Evolutionary conservation across 495 filamentous ascomycete genomes (phyloP).

Genomic region (Jackrogersella multiformis): DNA sequence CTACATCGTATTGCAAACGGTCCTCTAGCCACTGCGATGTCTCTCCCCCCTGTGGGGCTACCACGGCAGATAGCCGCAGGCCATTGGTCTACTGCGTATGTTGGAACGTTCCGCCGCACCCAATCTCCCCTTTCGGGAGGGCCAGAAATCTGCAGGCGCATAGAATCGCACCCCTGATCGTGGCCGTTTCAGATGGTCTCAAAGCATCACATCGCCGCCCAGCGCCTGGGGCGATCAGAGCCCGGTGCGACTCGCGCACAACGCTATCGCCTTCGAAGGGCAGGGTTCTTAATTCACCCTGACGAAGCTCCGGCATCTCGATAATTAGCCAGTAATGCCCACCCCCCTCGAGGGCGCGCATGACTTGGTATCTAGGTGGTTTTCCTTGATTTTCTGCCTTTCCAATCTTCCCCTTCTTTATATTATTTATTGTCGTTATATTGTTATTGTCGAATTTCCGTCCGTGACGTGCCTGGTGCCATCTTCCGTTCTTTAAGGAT

Average conservation of each 20-base stretch:
- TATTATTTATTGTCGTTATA: conserved; percentile 18
- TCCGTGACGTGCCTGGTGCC: conserved; percentile 40
- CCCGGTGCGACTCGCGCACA: conserved; percentile 10
- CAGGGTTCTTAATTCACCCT: conserved; percentile 20
- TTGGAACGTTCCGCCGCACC: conserved; percentile 20
- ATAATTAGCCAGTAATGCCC: conserved; percentile 38
- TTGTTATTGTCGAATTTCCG: conserved; percentile 20
- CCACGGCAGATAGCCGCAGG: conserved; percentile 26
- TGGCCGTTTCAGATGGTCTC: conserved; percentile 45
- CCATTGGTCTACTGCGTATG: conserved; percentile 31
- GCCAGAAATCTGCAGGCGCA: conserved; percentile 11
- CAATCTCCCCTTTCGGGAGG: conserved; percentile 13
- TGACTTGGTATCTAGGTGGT: conserved; percentile 23
- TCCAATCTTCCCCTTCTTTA: conserved; percentile 27
- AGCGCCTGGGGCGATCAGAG: conserved; percentile 35
- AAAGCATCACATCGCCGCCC: conserved; percentile 32
- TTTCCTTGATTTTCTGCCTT: conserved; percentile 27
- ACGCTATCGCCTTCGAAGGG: conserved; percentile 25
- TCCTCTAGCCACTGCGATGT: too few relatives aligned
- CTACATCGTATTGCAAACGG: too few relatives aligned
- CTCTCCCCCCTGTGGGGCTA: conserved; percentile 22
- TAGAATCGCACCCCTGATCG: conserved; percentile 29
- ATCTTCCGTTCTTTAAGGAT: conserved; percentile 34
- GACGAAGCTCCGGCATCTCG: conserved; percentile 27
- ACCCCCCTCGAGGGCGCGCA: conserved; percentile 26